Evolutionary conservation across 2,329 filamentous ascomycete genomes (phyloP).

Genomic region (Aspergillus pseudotamarii): DNA sequence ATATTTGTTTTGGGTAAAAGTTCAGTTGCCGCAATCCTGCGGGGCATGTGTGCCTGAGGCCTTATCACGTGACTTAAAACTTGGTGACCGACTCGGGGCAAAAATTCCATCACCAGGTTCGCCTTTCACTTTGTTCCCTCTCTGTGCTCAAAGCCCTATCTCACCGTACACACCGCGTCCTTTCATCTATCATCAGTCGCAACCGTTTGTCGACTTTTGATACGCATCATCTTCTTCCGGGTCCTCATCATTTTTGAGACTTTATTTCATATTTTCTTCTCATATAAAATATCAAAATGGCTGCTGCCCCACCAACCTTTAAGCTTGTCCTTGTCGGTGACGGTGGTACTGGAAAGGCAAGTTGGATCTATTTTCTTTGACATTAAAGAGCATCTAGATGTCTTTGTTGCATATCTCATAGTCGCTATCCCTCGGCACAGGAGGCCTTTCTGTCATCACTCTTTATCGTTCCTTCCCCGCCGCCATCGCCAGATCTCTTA

Average conservation of each 20-base stretch:
- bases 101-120: constrained; percentile 34
- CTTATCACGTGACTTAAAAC: constrained; percentile 21
- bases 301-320: constrained; percentile 77
- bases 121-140: constrained; percentile 30
- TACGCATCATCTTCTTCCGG: constrained; percentile 15
- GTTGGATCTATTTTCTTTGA: constrained; percentile 33
- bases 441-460: constrained; percentile 3
- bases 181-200: constrained; percentile 24
- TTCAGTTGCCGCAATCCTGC: not conserved
- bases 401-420: not conserved
- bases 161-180: constrained; percentile 20
- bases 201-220: constrained; percentile 25
- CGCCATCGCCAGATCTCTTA: constrained; percentile 30
- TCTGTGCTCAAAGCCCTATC: constrained; percentile 25
- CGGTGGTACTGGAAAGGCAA: constrained; percentile 98
- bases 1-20: not conserved
- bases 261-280: constrained; percentile 18
- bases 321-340: constrained; percentile 99
- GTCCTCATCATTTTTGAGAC: constrained; percentile 14
- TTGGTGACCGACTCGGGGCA: constrained; percentile 27
- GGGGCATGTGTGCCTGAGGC: constrained; percentile 27
- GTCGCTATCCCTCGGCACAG: not conserved
- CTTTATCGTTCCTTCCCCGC: constrained; percentile 21
- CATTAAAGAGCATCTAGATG: constrained; percentile 10
- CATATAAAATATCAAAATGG: constrained; percentile 58